Conservation (phyloP, 345 rosid species). For the Conringia planisiliqua region DNA sequence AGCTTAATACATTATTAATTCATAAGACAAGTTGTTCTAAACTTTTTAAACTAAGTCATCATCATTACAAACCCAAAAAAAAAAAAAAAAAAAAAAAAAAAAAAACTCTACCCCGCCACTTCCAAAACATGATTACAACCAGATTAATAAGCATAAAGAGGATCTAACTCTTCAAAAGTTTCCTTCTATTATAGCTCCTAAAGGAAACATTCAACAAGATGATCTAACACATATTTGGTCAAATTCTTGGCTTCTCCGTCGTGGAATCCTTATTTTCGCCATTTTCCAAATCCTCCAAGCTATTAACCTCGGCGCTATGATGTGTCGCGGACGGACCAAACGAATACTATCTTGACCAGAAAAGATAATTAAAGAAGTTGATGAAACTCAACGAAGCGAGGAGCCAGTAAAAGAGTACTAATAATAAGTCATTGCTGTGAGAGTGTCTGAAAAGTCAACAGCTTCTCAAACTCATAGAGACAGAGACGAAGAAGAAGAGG, state of each 20-base stretch:
- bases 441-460: constrained; percentile 67
- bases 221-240: constrained; percentile 5
- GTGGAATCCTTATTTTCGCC: not conserved
- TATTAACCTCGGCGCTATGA: constrained; percentile 40
- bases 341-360: constrained; percentile 58
- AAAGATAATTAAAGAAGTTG: constrained; percentile 50
- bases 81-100: no score
- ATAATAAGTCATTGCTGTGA: no score
- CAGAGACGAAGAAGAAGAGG: constrained; percentile 19
- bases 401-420: constrained; percentile 69
- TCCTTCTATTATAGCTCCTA: not conserved
- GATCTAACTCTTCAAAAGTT: constrained; percentile 8
- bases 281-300: constrained; percentile 29
- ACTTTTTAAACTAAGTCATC: constrained; percentile 29
- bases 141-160: constrained; percentile 16
- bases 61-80: constrained; percentile 23
- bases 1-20: constrained; percentile 16
- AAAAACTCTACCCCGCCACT: constrained; percentile 31
- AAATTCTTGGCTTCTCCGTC: constrained; percentile 16
- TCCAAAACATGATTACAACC: constrained; percentile 24
- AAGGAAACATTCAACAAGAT: not conserved
- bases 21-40: constrained; percentile 12
- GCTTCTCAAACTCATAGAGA: constrained; percentile 42
- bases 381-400: constrained; percentile 54
- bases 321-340: constrained; percentile 41